A percentile compares a stretch with the other conserved stretches of the same genome.
Conservation (phyloP, 805 yeast genomes). For the Saturnispora diversa region DNA sequence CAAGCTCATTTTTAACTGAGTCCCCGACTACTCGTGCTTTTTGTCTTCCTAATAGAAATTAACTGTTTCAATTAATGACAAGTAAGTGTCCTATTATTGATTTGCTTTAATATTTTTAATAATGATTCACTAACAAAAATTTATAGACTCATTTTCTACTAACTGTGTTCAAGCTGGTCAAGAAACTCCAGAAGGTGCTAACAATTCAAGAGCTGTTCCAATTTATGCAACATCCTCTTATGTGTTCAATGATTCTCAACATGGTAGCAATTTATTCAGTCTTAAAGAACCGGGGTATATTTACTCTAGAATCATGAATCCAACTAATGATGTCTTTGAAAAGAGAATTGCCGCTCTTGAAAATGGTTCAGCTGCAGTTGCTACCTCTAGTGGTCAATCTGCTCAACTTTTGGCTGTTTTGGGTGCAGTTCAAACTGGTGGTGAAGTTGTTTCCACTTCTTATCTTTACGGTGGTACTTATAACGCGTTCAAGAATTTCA, state of each 20-base stretch:
- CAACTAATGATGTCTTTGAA: conserved; percentile 88
- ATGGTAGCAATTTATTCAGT: conserved; percentile 87
- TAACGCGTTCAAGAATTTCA: conserved; percentile 90
- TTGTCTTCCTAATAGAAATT: too few relatives aligned
- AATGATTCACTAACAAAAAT: background rate
- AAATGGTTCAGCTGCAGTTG: conserved; percentile 85
- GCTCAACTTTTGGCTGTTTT: conserved; percentile 84
- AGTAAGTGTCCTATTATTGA: background rate
- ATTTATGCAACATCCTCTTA: conserved; percentile 88
- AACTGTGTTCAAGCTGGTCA: conserved; percentile 92
- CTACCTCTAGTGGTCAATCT: conserved; percentile 93
- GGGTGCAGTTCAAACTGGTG: conserved; percentile 80
- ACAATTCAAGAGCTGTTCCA: conserved; percentile 83
- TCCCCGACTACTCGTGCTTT: too few relatives aligned
- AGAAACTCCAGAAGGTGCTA: conserved; percentile 50
- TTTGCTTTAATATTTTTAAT: background rate
- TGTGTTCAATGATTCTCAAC: conserved; percentile 79
- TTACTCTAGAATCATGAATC: conserved; percentile 87
- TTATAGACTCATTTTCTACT: conserved; percentile 13
- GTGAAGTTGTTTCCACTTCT: conserved; percentile 81
- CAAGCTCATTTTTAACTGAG: too few relatives aligned
- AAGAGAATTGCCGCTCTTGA: conserved; percentile 88
- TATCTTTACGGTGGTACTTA: conserved; percentile 93
- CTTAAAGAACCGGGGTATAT: conserved; percentile 77
- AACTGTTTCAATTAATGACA: too few relatives aligned